Conservation (phyloP, 192 early-diverging fungal genomes). For the Gonapodya prolifera region DNA sequence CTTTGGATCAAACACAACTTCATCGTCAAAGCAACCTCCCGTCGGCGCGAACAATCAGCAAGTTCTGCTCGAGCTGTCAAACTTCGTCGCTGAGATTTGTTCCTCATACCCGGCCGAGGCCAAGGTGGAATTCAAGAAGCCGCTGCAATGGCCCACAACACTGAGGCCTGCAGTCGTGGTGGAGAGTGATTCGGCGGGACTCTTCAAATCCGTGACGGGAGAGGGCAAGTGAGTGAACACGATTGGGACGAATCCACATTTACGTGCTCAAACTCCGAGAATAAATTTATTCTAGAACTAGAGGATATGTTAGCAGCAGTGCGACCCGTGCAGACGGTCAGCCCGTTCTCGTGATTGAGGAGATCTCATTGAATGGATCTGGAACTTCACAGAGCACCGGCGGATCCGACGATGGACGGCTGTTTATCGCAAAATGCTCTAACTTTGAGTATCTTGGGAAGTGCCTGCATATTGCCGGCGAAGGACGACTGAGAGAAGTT, state of each 20-base stretch:
- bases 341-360: neutral
- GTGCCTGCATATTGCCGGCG: neutral
- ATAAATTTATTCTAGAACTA: neutral
- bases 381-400: neutral
- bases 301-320: neutral
- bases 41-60: constrained; percentile 6
- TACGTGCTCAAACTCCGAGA: neutral
- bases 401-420: neutral
- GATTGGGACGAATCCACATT: neutral
- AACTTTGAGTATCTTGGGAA: neutral
- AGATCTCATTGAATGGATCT: neutral
- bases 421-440: neutral
- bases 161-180: neutral
- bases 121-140: constrained; percentile 6
- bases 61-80: constrained; percentile 7
- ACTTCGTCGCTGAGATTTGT: neutral
- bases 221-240: neutral
- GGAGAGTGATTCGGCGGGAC: neutral
- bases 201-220: neutral
- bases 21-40: neutral
- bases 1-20: neutral
- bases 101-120: constrained; percentile 1
- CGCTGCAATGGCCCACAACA: constrained; percentile 3
- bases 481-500: neutral
- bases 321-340: neutral